Evolutionary conservation across 352 stramenopile species (phyloP), one percentile per base, ranked within the genome.

Genomic region (Globisporangium rhizosaccharum): DNA sequence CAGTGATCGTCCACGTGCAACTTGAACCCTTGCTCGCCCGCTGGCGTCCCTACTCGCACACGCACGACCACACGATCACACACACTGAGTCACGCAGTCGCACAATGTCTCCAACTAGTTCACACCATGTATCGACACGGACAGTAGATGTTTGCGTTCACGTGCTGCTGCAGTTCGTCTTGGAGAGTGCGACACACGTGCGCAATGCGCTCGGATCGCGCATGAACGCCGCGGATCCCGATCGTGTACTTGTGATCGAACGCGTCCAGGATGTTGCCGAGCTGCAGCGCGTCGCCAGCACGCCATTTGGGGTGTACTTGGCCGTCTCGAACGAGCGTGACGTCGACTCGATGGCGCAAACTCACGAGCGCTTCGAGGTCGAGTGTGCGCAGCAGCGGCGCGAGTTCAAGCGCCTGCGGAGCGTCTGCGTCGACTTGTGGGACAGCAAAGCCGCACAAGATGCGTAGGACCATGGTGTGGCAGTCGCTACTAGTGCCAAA

Each of bases 121-220:
- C 46, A 30, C 11, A 30, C 46, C 10, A 44, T 0, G 9, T 14
- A 17, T 4, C 25, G 20, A 42, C 3, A 62, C 66, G 17, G 41
- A 76, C 69, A 76, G 49, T 76, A 76, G 2, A 76, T 58, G 41
- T 73, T 76, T 0, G 68, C 66, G 51, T 76, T 76, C 44, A 69
- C 65, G 37, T 76, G 63, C 36, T 76, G 69, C 20, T 56, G 37
- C 12, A 76, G 57, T 28, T 76, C 66, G 28, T 14, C 8, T 26
- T 76, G 66, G 1, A 76, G 51, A 18, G 39, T 42, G 28, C 51
- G 37, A 23, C 65, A 66, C 4, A 71, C 48, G 0, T 44, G 3
- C 14, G 63, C 62, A 1, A 73, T 57, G 2, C 50, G 5, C 6
- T 56, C 36, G 8, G 51, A 64, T 17, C 69, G 56, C 18, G 69